Conservation (phyloP, 2,329 filamentous ascomycete genomes). For the Sporothrix inflata region DNA sequence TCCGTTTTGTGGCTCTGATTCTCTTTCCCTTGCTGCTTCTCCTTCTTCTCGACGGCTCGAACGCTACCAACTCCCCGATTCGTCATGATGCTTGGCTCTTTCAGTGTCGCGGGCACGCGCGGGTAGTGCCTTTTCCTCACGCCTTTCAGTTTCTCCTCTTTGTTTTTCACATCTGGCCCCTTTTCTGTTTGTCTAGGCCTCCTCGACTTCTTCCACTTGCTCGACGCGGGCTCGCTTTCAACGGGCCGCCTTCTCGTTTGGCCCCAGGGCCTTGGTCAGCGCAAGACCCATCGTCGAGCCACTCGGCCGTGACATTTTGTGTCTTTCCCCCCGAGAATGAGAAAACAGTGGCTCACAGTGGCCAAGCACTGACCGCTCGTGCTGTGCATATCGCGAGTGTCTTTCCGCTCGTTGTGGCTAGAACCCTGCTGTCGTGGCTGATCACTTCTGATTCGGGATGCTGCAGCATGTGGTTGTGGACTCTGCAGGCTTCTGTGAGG, state of each 20-base stretch:
- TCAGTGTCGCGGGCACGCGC: neutral
- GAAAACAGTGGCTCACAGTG: neutral
- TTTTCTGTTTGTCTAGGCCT: neutral
- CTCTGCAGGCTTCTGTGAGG: neutral
- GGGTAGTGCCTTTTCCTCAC: neutral
- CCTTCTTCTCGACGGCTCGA: neutral
- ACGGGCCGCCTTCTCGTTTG: neutral
- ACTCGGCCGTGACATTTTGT: slow-evolving; percentile 2
- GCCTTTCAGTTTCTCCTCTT: neutral
- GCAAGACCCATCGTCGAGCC: neutral
- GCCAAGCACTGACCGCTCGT: neutral
- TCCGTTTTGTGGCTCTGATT: too few relatives aligned
- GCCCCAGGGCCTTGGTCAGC: neutral
- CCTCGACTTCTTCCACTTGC: slow-evolving; percentile 5
- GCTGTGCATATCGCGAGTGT: neutral
- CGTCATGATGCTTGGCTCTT: neutral
- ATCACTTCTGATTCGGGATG: slow-evolving; percentile 15
- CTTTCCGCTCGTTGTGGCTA: slow-evolving; percentile 16
- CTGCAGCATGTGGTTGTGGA: slow-evolving; percentile 2
- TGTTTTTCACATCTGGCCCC: neutral
- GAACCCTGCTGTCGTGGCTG: neutral
- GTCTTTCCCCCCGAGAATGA: neutral
- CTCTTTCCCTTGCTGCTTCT: neutral
- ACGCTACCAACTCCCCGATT: neutral
- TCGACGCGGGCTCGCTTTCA: neutral